These are phyloP conservation scores for Chlamydomonas sphaeroides DNA, from an alignment of 139 green algal species.

Conservation along the genomic window DNA sequence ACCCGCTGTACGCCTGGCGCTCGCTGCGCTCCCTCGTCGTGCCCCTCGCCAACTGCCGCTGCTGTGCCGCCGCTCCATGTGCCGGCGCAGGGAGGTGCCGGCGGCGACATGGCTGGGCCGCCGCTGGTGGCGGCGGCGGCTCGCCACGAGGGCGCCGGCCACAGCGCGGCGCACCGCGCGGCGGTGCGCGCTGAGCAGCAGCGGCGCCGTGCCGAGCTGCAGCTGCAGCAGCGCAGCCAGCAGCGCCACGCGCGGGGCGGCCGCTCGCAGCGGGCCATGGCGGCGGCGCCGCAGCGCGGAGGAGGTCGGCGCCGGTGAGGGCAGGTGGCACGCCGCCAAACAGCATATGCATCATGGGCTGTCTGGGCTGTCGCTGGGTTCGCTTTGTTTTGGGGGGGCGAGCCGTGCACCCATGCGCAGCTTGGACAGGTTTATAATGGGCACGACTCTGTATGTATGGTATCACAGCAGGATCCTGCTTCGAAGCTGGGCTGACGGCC, in stretches of 20 bases:
- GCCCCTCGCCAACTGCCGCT: not conserved
- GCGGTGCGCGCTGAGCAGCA: conserved; percentile 1
- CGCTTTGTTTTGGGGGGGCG: too few species aligned
- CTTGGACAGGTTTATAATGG: too few species aligned
- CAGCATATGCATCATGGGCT: too few species aligned
- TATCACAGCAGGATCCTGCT: too few species aligned
- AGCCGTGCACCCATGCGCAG: too few species aligned
- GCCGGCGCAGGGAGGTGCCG: too few species aligned
- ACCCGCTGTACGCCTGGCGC: too few species aligned
- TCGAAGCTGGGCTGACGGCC: too few species aligned
- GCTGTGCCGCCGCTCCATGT: too few species aligned
- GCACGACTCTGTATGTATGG: too few species aligned
- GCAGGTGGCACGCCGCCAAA: too few species aligned
- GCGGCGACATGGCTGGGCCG: not conserved
- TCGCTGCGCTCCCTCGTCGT: not conserved
- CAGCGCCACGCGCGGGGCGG: not conserved
- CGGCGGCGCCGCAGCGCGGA: not conserved
- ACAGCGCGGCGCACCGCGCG: not conserved
- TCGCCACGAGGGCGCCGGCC: not conserved
- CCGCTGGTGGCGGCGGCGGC: not conserved
- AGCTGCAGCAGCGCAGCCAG: not conserved
- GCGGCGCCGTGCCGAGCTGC: not conserved
- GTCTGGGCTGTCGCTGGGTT: too few species aligned
- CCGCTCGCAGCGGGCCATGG: not conserved
- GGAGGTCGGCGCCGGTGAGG: not conserved